phyloP scores from a whole-genome alignment of 2,329 filamentous ascomycete genomes.

The Penicillium sp. region DNA sequence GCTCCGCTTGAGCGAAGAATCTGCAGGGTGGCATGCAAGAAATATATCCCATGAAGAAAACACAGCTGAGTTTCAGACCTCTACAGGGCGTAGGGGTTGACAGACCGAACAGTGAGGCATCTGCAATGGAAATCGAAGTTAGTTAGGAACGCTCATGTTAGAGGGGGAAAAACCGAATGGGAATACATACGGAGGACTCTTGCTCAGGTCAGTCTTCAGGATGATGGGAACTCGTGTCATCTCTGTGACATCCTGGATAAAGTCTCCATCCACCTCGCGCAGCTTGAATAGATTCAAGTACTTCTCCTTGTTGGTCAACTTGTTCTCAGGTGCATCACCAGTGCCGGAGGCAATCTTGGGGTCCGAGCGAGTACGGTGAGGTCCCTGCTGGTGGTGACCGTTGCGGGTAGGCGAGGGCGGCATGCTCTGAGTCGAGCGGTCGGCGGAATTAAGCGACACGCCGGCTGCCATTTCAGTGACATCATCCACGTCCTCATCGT shows the following conservation, averaged over 20 bases:
- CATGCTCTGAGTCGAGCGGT: slow-evolving; percentile 92
- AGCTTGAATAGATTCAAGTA: slow-evolving; percentile 87
- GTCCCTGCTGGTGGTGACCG: slow-evolving; percentile 63
- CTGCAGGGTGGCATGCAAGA: slow-evolving; percentile 30
- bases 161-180: not conserved
- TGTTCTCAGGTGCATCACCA: slow-evolving; percentile 71
- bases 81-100: slow-evolving; percentile 53
- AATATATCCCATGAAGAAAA: slow-evolving; percentile 26
- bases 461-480: slow-evolving; percentile 88
- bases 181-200: slow-evolving; percentile 94
- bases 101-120: slow-evolving; percentile 52
- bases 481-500: slow-evolving; percentile 83
- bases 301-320: slow-evolving; percentile 91
- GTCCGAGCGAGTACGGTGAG: slow-evolving; percentile 89
- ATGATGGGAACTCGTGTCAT: slow-evolving; percentile 98
- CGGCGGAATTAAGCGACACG: slow-evolving; percentile 71
- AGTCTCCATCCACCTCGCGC: slow-evolving; percentile 87
- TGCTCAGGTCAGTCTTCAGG: slow-evolving; percentile 94
- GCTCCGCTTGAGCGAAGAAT: slow-evolving; percentile 17
- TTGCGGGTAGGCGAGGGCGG: slow-evolving; percentile 85
- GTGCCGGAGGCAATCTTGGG: slow-evolving; percentile 75
- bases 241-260: slow-evolving; percentile 97
- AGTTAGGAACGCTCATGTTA: not conserved
- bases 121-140: slow-evolving; percentile 25
- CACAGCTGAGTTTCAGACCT: slow-evolving; percentile 11